Evolutionary conservation across 2,329 filamentous ascomycete genomes (phyloP), one percentile per base, ranked within the genome.

Genomic region (Aspergillus pseudoglaucus): DNA sequence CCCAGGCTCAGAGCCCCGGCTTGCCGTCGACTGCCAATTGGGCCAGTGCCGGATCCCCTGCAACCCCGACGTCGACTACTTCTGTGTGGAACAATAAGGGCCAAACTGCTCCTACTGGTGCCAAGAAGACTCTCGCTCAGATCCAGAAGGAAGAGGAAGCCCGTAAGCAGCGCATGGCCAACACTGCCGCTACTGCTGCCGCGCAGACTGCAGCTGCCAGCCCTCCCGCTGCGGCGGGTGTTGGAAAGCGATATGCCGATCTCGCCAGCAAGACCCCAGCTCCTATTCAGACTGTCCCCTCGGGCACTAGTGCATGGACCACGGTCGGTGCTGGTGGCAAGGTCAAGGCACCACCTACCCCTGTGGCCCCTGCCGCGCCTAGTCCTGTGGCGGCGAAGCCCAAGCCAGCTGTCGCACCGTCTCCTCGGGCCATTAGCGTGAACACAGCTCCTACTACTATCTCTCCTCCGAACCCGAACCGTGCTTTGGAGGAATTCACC

Each of bases 91-190:
- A 69, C 37, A 84, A 80, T 45, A 78, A 76, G 58, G 57, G 65
- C 33, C 66, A 63, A 44, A 50, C 65, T 12, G 55, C 63, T 23
- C 56, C 68, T 9, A 65, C 68, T 35, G 65, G 69, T 53, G 71
- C 59, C 9, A 93, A 94, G 76, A 96, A 96, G 79, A 95, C 90
- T 0, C 76, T 97, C 40, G 88, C 90, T 20, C 91, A 97, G 57
- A 97, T 98, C 50, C 93, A 97, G 67, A 90, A 90, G 53, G 93
- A 98, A 71, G 93, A 98, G 63, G 93, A 97, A 64, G 79, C 80
- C 15, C 84, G 88, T 55, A 98, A 98, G 77, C 84, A 86, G 60
- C 88, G 86, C 65, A 80, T 82, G 39, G 75, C 74, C 32, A 75
- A 75, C 6, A 74, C 74, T 30, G 75, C 69, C 0, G 70, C 65